These are phyloP conservation scores for Venturia aucupariae DNA, from an alignment of 2,329 filamentous ascomycete species.

Conservation along the genomic window DNA sequence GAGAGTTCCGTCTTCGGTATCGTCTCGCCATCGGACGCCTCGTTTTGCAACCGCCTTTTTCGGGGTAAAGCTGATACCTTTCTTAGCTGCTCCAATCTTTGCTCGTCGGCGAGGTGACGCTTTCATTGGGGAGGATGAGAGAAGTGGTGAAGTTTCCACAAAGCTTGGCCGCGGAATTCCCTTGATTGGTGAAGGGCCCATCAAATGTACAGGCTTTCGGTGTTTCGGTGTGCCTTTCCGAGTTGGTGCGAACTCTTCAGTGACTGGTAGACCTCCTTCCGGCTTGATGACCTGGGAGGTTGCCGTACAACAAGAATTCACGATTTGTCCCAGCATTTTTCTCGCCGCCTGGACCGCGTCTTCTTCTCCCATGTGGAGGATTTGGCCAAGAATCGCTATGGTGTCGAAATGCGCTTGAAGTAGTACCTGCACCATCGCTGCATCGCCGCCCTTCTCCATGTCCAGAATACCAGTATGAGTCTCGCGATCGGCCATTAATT, in stretches of 20 bases:
- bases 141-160: conserved; percentile 24
- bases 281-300: conserved; percentile 83
- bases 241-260: conserved; percentile 59
- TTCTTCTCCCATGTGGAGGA: conserved; percentile 71
- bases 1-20: conserved; percentile 74
- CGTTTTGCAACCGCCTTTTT: conserved; percentile 61
- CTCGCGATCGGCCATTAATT: conserved; percentile 72
- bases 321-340: conserved; percentile 63
- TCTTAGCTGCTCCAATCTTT: conserved; percentile 53
- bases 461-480: conserved; percentile 68
- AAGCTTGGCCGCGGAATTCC: conserved; percentile 25
- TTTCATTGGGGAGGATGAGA: conserved; percentile 58
- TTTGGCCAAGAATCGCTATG: conserved; percentile 70
- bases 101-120: conserved; percentile 67
- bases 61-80: conserved; percentile 62
- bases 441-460: conserved; percentile 73
- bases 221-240: conserved; percentile 71
- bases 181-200: conserved; percentile 40
- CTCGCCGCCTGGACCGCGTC: conserved; percentile 76
- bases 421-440: conserved; percentile 69
- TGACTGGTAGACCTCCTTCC: conserved; percentile 58
- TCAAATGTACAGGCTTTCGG: conserved; percentile 41
- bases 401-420: conserved; percentile 89
- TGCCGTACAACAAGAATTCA: conserved; percentile 65
- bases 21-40: conserved; percentile 84